phyloP scores from a whole-genome alignment of 208 protist genomes.

The Leishmania turanica region DNA sequence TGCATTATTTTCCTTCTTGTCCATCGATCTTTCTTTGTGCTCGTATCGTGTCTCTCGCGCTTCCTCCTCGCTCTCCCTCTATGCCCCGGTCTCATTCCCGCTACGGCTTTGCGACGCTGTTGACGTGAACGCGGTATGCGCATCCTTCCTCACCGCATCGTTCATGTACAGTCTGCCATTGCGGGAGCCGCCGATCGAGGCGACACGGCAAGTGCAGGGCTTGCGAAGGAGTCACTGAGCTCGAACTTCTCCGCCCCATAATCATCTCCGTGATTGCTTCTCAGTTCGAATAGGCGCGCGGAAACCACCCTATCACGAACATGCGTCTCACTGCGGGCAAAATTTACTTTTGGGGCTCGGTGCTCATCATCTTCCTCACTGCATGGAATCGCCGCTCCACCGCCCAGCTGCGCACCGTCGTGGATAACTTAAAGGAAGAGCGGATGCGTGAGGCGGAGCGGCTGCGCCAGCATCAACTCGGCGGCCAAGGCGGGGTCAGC shows the following conservation, averaged over 20 bases:
- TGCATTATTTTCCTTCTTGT: not conserved
- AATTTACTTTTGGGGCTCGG: conserved; percentile 71
- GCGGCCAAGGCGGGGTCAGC: not conserved
- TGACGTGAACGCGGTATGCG: not conserved
- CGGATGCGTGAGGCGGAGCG: conserved; percentile 59
- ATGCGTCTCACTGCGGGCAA: conserved; percentile 83
- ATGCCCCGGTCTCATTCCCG: not conserved
- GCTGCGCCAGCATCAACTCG: conserved; percentile 38
- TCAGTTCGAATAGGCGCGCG: not conserved
- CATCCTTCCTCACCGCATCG: not conserved
- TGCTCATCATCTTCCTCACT: conserved; percentile 53
- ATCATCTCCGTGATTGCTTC: not conserved
- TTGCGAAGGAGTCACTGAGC: too few species aligned
- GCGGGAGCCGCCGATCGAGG: not conserved
- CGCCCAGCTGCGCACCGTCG: conserved; percentile 53
- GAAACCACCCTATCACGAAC: not conserved
- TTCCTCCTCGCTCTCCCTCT: conserved; percentile 2
- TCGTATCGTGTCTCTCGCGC: not conserved
- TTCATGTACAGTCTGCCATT: not conserved
- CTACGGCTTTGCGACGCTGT: not conserved
- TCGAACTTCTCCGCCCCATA: not conserved
- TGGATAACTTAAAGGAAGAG: conserved; percentile 69
- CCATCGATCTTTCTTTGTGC: not conserved
- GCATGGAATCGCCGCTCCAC: conserved; percentile 76
- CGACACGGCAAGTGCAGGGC: not conserved